These are phyloP conservation scores for Kingdonia uniflora DNA, from an alignment of 164 flowering plant species.

Conservation along the genomic window DNA sequence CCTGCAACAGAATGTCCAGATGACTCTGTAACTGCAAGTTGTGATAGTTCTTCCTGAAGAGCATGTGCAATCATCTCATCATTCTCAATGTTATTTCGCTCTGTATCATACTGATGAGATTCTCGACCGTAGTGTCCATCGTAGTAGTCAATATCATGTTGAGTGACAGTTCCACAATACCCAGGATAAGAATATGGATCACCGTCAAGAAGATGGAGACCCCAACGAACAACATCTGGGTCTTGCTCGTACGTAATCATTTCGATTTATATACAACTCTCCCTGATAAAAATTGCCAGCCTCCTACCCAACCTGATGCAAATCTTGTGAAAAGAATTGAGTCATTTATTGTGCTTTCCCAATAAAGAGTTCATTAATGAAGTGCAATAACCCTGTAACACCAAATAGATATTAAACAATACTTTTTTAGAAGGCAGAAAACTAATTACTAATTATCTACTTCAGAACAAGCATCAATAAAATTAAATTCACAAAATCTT, in stretches of 20 bases:
- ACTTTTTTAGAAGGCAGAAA: no score
- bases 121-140: conserved; percentile 29
- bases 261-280: conserved; percentile 1
- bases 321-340: no score
- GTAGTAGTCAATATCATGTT: conserved; percentile 27
- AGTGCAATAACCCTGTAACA: no score
- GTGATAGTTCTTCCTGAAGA: conserved; percentile 68
- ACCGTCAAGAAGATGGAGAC: conserved; percentile 58
- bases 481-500: no score
- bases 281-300: not conserved
- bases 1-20: conserved; percentile 31
- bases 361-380: no score
- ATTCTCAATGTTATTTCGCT: conserved; percentile 28
- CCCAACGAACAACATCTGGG: conserved; percentile 74
- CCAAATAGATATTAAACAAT: no score
- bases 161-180: conserved; percentile 30
- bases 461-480: no score
- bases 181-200: conserved; percentile 35
- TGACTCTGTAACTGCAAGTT: conserved; percentile 50
- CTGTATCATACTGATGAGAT: conserved; percentile 17
- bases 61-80: conserved; percentile 61
- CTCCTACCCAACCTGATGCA: no score
- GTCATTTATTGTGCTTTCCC: no score
- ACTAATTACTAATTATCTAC: no score
- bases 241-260: conserved; percentile 52